Evolutionary conservation across 129 eudicot genomes (phyloP).

Genomic region (Helichrysum umbraculigerum): DNA sequence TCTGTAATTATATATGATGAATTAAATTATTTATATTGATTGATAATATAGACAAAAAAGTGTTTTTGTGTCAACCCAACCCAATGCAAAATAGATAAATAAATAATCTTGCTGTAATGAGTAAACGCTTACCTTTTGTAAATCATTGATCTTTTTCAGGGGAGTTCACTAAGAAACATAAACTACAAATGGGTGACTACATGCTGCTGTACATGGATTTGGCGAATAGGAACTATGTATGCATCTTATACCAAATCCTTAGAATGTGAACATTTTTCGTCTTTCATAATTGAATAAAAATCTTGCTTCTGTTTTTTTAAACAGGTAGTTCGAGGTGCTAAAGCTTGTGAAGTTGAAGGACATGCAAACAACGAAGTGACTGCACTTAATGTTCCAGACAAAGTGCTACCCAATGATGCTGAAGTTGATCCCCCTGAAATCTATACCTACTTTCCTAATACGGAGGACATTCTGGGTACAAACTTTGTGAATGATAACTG

Average conservation of each 20-base stretch:
- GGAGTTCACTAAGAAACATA: slow-evolving; percentile 53
- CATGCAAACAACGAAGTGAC: slow-evolving; percentile 3
- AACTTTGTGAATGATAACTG: slow-evolving; percentile 43
- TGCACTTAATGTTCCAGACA: slow-evolving; percentile 12
- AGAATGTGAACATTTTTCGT: not conserved
- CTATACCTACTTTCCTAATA: slow-evolving; percentile 17
- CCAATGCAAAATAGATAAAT: not conserved
- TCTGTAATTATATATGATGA: not conserved
- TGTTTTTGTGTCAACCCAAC: not conserved
- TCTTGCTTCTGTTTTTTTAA: not conserved
- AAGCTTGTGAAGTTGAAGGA: slow-evolving; percentile 34
- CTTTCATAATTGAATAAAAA: not conserved
- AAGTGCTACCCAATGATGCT: slow-evolving; percentile 13
- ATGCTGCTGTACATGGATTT: slow-evolving; percentile 54
- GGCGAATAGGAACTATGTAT: slow-evolving; percentile 52
- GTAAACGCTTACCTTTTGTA: not conserved
- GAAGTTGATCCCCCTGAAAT: not conserved
- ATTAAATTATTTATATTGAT: not conserved
- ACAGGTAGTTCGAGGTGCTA: slow-evolving; percentile 60
- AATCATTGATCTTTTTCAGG: slow-evolving; percentile 47
- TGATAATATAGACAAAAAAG: not conserved
- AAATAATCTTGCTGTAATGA: not conserved
- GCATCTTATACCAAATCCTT: slow-evolving; percentile 17
- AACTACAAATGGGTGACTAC: slow-evolving; percentile 57
- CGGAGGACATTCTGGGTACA: slow-evolving; percentile 20